Conservation (phyloP, 2,329 filamentous ascomycete species). For the Apiospora aurea region DNA sequence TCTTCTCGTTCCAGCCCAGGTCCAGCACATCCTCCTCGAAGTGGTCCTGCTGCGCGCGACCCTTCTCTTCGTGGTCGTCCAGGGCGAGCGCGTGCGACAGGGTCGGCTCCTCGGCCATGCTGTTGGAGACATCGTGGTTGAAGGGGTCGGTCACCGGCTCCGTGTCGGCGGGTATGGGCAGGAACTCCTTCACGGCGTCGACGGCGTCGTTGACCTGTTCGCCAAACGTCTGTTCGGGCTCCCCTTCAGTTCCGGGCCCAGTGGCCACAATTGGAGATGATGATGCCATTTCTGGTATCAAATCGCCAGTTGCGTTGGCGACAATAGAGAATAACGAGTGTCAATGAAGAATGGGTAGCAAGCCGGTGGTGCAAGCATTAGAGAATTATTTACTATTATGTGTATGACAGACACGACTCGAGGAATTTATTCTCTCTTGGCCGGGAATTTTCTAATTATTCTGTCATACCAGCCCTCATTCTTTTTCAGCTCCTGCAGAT, state of each 20-base stretch:
- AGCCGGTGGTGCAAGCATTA: background rate
- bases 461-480: background rate
- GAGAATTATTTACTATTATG: background rate
- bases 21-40: conserved; percentile 63
- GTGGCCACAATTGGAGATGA: background rate
- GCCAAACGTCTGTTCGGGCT: background rate
- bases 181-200: conserved; percentile 38
- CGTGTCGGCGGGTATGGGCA: conserved; percentile 43
- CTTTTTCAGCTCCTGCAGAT: conserved; percentile 5
- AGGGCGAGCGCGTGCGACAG: conserved; percentile 53
- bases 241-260: conserved; percentile 7
- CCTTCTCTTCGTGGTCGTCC: conserved; percentile 51
- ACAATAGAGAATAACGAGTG: background rate
- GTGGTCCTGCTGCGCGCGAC: conserved; percentile 52
- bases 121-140: conserved; percentile 33
- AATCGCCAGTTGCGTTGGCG: background rate
- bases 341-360: no score
- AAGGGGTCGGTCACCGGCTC: conserved; percentile 40
- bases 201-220: background rate
- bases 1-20: conserved; percentile 72
- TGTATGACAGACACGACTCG: background rate
- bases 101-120: conserved; percentile 41
- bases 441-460: background rate
- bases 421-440: background rate
- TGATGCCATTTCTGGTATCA: background rate